Evolutionary conservation across 371 early-diverging fungal species (phyloP).

Genomic region (Mucor saturninus): DNA sequence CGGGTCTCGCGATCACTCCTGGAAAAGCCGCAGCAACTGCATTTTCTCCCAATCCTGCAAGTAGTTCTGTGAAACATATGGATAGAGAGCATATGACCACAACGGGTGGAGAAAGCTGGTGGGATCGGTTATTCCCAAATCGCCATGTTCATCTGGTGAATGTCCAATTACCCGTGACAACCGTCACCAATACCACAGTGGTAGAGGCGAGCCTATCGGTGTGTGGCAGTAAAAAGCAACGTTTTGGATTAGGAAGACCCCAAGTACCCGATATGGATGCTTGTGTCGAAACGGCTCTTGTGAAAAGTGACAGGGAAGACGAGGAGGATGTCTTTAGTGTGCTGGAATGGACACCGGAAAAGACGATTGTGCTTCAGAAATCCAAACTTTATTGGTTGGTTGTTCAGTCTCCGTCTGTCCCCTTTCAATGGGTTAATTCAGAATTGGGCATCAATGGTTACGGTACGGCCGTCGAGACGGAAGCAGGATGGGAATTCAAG

Average conservation of each 20-base stretch:
- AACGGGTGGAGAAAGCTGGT: constrained; percentile 38
- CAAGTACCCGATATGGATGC: constrained; percentile 21
- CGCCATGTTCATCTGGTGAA: constrained; percentile 41
- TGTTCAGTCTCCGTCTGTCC: constrained; percentile 17
- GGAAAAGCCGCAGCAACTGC: constrained; percentile 38
- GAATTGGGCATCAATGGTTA: constrained; percentile 8
- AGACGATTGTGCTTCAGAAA: constrained; percentile 24
- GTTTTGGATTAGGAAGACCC: constrained; percentile 4
- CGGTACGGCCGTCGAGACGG: constrained; percentile 22
- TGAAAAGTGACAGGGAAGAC: constrained; percentile 12
- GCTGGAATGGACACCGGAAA: constrained; percentile 30
- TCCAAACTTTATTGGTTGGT: constrained; percentile 28
- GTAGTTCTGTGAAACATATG: constrained; percentile 8
- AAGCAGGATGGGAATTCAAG: constrained; percentile 27
- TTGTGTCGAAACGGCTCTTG: constrained; percentile 12
- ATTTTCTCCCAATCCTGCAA: constrained; percentile 33
- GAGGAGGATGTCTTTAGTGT: constrained; percentile 20
- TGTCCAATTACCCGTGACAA: constrained; percentile 36
- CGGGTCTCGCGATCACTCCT: constrained; percentile 23
- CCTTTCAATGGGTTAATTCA: constrained; percentile 24
- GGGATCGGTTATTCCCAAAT: constrained; percentile 43
- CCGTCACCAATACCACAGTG: background rate
- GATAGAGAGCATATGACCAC: background rate
- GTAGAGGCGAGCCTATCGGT: constrained; percentile 31
- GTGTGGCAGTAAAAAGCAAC: constrained; percentile 25